A percentile compares a stretch with the other conserved stretches of the same genome.
These are phyloP conservation scores for Aspergillus incahuasiensis DNA, from an alignment of 495 filamentous ascomycete species.

Conservation along the genomic window DNA sequence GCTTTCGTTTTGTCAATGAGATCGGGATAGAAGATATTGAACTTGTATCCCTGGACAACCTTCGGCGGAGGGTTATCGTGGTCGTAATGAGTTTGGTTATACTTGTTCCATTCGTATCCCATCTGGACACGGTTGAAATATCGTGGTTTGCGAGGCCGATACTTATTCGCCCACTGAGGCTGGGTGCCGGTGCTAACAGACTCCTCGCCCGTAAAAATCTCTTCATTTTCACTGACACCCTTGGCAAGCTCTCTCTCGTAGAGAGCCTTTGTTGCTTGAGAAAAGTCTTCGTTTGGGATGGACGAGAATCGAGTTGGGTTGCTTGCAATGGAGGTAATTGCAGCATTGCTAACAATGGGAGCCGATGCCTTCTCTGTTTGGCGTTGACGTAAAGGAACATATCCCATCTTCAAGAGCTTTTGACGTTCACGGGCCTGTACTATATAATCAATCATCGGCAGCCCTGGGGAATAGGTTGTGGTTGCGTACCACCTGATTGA, in stretches of 20 bases:
- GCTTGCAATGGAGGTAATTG: conserved; percentile 31
- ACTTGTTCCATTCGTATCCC: conserved; percentile 99
- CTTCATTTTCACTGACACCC: conserved; percentile 88
- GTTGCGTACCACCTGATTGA: conserved; percentile 51
- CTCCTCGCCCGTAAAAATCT: conserved; percentile 93
- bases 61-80: conserved; percentile 98
- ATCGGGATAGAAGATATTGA: conserved; percentile 99
- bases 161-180: conserved; percentile 83
- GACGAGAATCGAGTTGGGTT: conserved; percentile 70
- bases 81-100: conserved; percentile 99
- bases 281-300: conserved; percentile 77
- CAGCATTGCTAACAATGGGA: conserved; percentile 24
- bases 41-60: conserved; percentile 98
- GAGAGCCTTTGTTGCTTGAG: conserved; percentile 81
- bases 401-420: conserved; percentile 64
- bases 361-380: conserved; percentile 45
- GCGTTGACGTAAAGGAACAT: conserved; percentile 58
- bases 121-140: conserved; percentile 99
- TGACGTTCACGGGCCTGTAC: conserved; percentile 55
- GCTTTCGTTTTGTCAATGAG: conserved; percentile 95
- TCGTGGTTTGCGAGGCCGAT: conserved; percentile 86
- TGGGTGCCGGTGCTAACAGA: conserved; percentile 59
- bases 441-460: conserved; percentile 2
- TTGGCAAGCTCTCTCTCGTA: conserved; percentile 93
- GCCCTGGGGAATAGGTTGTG: background rate